Conservation (phyloP, 768 basidiomycete genomes). For the Termitomyces sp. region DNA sequence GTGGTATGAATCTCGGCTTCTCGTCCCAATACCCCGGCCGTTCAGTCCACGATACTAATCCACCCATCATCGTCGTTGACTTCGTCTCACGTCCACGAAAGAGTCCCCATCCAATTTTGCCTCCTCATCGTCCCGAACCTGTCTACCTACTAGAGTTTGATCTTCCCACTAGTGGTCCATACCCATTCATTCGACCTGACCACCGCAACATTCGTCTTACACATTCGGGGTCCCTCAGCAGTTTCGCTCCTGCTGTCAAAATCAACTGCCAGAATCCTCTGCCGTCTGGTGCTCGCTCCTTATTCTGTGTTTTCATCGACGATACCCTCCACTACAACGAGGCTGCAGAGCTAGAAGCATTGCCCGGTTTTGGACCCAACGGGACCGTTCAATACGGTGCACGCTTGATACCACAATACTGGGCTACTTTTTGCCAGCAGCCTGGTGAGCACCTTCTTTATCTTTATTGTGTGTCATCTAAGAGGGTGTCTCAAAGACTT, state of each 20-base stretch:
- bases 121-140: conserved; percentile 2
- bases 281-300: conserved; percentile 14
- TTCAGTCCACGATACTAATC: background rate
- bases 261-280: conserved; percentile 15
- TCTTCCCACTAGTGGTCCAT: conserved; percentile 1
- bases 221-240: conserved; percentile 10
- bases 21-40: conserved; percentile 1
- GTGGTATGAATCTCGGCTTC: background rate
- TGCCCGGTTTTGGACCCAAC: conserved; percentile 1
- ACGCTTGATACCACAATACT: conserved; percentile 19
- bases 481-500: conserved; percentile 11
- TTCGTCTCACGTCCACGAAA: conserved; percentile 7
- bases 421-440: conserved; percentile 19
- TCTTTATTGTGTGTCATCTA: background rate
- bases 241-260: conserved; percentile 17
- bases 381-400: conserved; percentile 12
- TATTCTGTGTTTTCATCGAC: conserved; percentile 20
- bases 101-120: background rate
- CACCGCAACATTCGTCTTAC: conserved; percentile 12
- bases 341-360: conserved; percentile 13
- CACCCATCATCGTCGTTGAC: conserved; percentile 9
- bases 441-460: conserved; percentile 11
- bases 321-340: conserved; percentile 20
- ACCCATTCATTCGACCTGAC: conserved; percentile 5
- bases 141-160: conserved; percentile 8